Evolutionary conservation across 2,329 filamentous ascomycete species (phyloP), one percentile per base, ranked within the genome.

Genomic region (Fusarium buxicola): DNA sequence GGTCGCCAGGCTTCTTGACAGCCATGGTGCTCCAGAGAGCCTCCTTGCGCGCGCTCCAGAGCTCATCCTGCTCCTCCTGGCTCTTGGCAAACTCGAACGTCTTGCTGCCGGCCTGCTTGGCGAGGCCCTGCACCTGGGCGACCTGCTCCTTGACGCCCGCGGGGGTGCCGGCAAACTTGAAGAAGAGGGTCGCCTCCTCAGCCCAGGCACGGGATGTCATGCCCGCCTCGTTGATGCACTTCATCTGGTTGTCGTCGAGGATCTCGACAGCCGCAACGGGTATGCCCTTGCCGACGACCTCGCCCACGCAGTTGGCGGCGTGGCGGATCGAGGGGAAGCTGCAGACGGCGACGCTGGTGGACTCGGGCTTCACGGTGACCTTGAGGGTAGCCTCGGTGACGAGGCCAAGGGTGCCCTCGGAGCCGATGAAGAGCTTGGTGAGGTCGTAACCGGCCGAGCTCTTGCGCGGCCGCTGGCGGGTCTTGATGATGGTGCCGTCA

Each of bases 241-340:
- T 81, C 86, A 97, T 97, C 80, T 96, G 93, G 55, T 93, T 89
- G 73, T 96, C 93, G 77, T 97, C 94, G 25, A 97, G 82, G 55
- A 97, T 90, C 78, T 97, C 94, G 38, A 97, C 88, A n/a, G 94
- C 94, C 1, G 94, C 93, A 36, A 97, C 89, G 27, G 91, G 92
- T 10, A 97, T 86, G 24, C 92, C 93, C 49, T 90, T 85, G 39
- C 86, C 87, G 5, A 97, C 93, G 10, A 97, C 92, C 51, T 84
- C 84, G 65, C 89, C 87, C 3, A 95, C 93, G 74, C 92, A 96
- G 72, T 89, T 84, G 13, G 92, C 92, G 2, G 92, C 92, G 63
- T 86, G 80, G 40, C 90, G 87, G 63, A 96, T 79, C 25, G 78
- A 73, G 8, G 77, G 76, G 73, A 85, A 85, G 52, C 79, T 78